Conservation (phyloP, 495 filamentous ascomycete genomes). For the Neurospora terricola region DNA sequence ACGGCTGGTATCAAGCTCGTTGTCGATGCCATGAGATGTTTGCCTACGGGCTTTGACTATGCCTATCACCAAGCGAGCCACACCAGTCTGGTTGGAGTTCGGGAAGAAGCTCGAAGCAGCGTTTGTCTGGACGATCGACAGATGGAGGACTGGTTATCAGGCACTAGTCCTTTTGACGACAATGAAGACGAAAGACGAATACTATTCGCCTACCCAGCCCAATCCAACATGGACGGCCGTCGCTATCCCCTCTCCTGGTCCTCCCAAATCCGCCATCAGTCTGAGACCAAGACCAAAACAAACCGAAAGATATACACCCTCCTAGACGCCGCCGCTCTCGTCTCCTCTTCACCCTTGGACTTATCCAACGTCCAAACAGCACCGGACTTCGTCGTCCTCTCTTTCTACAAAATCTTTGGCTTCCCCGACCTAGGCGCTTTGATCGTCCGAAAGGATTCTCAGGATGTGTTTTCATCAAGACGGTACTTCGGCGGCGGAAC, state of each 20-base stretch:
- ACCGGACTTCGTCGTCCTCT: conserved; percentile 81
- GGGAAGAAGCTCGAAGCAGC: conserved; percentile 57
- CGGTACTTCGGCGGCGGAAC: conserved; percentile 93
- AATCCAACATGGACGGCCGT: conserved; percentile 90
- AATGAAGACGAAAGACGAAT: conserved; percentile 10
- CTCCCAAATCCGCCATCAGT: conserved; percentile 32
- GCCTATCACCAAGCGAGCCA: conserved; percentile 77
- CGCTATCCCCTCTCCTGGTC: conserved; percentile 67
- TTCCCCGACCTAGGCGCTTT: conserved; percentile 87
- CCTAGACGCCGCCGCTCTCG: conserved; percentile 83
- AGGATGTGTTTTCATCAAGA: conserved; percentile 48
- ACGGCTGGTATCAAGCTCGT: conserved; percentile 88
- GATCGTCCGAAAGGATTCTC: conserved; percentile 67
- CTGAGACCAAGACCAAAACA: conserved; percentile 40
- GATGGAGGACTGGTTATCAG: conserved; percentile 57
- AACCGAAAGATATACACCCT: conserved; percentile 53
- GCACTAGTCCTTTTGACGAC: conserved; percentile 11
- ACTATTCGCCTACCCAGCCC: conserved; percentile 78
- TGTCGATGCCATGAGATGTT: conserved; percentile 58
- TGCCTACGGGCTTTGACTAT: conserved; percentile 62
- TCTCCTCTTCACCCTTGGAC: conserved; percentile 67
- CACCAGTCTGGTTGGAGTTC: conserved; percentile 77
- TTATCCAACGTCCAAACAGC: conserved; percentile 48
- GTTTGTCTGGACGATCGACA: conserved; percentile 60
- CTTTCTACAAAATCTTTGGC: conserved; percentile 96